Evolutionary conservation across 306 rosid genomes (phyloP).

Genomic region (Cucumis cinereus): DNA sequence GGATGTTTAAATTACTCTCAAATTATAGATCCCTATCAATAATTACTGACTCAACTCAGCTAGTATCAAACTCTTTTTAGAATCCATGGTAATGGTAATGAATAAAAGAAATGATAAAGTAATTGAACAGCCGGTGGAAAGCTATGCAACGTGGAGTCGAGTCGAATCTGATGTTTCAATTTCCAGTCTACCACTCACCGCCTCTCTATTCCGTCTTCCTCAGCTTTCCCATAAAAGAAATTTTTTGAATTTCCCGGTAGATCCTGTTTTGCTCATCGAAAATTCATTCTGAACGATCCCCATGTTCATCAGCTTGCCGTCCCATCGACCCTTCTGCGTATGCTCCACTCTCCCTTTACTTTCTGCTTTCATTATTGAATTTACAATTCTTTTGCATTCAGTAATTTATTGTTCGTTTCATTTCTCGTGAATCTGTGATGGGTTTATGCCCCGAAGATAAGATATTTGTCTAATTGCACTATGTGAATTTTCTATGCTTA

Average conservation of each 20-base stretch:
- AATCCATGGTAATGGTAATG: no score
- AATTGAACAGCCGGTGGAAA: background rate
- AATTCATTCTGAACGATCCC: conserved; percentile 10
- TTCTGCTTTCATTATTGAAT: background rate
- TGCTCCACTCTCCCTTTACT: background rate
- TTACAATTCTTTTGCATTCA: background rate
- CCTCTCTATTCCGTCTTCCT: background rate
- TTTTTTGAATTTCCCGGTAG: background rate
- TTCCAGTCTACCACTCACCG: background rate
- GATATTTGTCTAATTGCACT: background rate
- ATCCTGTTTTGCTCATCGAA: background rate
- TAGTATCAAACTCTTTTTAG: no score
- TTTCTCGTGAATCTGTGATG: background rate
- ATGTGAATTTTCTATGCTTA: background rate
- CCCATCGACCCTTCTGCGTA: conserved; percentile 18
- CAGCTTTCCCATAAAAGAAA: background rate
- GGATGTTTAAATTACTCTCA: no score
- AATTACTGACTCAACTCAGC: no score
- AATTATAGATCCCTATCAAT: no score
- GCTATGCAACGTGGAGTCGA: background rate
- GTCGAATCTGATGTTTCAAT: background rate
- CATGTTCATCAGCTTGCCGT: conserved; percentile 19
- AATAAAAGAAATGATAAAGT: no score
- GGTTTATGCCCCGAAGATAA: background rate
- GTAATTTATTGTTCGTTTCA: background rate